Evolutionary conservation across 2,329 filamentous ascomycete species (phyloP).

Genomic region (Nemania serpens): DNA sequence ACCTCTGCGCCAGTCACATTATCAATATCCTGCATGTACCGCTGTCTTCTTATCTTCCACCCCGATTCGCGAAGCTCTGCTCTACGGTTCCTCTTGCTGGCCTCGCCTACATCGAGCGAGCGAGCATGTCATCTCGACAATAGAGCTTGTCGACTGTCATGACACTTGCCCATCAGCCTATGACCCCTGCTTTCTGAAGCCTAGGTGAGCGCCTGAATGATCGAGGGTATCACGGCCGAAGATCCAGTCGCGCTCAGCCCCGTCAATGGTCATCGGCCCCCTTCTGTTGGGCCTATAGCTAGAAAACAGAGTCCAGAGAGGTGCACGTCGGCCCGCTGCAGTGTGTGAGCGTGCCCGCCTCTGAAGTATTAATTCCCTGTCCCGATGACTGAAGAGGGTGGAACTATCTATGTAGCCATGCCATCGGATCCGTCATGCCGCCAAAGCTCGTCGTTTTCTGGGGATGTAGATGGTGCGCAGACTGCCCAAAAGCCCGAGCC

Average conservation of each 20-base stretch:
- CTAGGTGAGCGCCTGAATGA: constrained; percentile 31
- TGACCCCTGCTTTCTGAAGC: constrained; percentile 36
- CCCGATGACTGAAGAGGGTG: constrained; percentile 22
- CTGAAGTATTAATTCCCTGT: constrained; percentile 3
- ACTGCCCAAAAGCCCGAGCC: constrained; percentile 39
- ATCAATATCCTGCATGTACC: neutral
- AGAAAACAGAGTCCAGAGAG: constrained; percentile 3
- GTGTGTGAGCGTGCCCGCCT: constrained; percentile 14
- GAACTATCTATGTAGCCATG: constrained; percentile 44
- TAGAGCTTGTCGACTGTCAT: constrained; percentile 34
- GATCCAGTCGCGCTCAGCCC: constrained; percentile 36
- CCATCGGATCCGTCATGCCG: constrained; percentile 44
- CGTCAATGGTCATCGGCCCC: constrained; percentile 2
- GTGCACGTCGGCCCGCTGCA: constrained; percentile 15
- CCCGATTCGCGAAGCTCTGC: constrained; percentile 11
- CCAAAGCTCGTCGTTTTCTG: constrained; percentile 43
- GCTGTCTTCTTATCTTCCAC: constrained; percentile 8
- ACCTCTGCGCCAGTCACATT: constrained; percentile 10
- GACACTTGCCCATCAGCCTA: constrained; percentile 33
- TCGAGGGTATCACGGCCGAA: constrained; percentile 32
- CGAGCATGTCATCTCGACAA: constrained; percentile 24
- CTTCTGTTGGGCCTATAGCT: neutral
- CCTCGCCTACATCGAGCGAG: constrained; percentile 22
- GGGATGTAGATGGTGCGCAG: constrained; percentile 44
- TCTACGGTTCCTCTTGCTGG: constrained; percentile 8